Percentiles rank a stretch among this genome's conserved stretches.
Evolutionary conservation across 139 green algal species (phyloP).

Genomic region (Chlamydomonas asymmetrica): DNA sequence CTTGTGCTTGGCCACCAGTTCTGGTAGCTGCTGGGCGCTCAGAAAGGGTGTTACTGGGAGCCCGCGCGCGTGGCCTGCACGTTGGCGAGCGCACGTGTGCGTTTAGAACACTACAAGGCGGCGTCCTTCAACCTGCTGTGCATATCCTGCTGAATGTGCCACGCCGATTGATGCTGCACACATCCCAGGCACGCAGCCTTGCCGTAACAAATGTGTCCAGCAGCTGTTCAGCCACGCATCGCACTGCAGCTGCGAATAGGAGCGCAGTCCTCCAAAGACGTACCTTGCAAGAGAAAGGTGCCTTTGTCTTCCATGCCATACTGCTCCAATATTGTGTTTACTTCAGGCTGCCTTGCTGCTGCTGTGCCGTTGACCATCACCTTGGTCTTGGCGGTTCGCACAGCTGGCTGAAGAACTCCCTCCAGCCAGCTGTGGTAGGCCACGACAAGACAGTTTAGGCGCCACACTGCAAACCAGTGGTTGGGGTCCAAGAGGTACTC

Average conservation of each 20-base stretch:
- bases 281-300: slow-evolving; percentile 31
- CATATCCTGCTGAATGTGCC: too few species aligned
- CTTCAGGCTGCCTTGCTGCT: slow-evolving; percentile 18
- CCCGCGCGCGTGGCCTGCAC: slow-evolving; percentile 16
- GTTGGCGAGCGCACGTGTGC: too few species aligned
- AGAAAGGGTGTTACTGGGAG: slow-evolving; percentile 33
- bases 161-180: too few species aligned
- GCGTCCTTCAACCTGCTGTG: too few species aligned
- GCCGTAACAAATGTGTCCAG: too few species aligned
- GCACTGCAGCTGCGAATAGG: too few species aligned
- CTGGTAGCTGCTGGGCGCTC: neutral
- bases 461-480: slow-evolving; percentile 44
- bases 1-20: slow-evolving; percentile 43
- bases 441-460: slow-evolving; percentile 30
- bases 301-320: slow-evolving; percentile 28
- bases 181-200: too few species aligned
- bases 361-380: neutral
- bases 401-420: too few species aligned
- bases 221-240: too few species aligned
- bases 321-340: slow-evolving; percentile 1
- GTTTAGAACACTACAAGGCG: too few species aligned
- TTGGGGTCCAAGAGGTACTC: slow-evolving; percentile 28
- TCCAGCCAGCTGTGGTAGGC: neutral
- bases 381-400: too few species aligned
- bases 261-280: too few species aligned